These are phyloP conservation scores for Fragaria nilgerrensis DNA, from an alignment of 306 rosid species.

Conservation along the genomic window DNA sequence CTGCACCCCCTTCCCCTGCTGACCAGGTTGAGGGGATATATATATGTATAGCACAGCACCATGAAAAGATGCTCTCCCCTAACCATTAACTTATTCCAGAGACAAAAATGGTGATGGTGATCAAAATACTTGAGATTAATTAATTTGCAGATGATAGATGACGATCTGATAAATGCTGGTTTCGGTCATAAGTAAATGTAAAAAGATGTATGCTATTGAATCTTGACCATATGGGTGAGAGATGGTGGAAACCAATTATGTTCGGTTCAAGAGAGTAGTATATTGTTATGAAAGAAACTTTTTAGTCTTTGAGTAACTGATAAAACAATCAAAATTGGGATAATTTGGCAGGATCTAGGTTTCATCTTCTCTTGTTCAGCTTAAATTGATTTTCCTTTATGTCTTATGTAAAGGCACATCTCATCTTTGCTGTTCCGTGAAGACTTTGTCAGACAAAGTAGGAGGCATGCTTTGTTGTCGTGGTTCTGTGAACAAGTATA, in stretches of 20 bases:
- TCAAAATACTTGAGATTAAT: neutral
- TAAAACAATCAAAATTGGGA: neutral
- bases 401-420: slow-evolving; percentile 44
- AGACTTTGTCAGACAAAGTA: slow-evolving; percentile 43
- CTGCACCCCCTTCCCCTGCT: neutral
- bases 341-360: slow-evolving; percentile 6
- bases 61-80: neutral
- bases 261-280: neutral
- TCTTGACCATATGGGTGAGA: neutral
- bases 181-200: neutral
- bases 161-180: neutral
- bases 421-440: slow-evolving; percentile 29
- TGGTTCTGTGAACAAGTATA: slow-evolving; percentile 40
- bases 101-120: neutral
- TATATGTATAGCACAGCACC: neutral
- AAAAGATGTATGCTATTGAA: neutral
- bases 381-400: slow-evolving; percentile 19
- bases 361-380: slow-evolving; percentile 11
- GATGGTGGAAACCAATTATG: neutral
- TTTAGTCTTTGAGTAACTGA: neutral
- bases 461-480: slow-evolving; percentile 54
- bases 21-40: neutral
- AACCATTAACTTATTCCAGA: neutral
- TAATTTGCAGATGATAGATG: neutral
- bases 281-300: neutral